Base-by-base conservation (phyloP, 2,329 filamentous ascomycete species). In the Falciphora oryzae region DNA sequence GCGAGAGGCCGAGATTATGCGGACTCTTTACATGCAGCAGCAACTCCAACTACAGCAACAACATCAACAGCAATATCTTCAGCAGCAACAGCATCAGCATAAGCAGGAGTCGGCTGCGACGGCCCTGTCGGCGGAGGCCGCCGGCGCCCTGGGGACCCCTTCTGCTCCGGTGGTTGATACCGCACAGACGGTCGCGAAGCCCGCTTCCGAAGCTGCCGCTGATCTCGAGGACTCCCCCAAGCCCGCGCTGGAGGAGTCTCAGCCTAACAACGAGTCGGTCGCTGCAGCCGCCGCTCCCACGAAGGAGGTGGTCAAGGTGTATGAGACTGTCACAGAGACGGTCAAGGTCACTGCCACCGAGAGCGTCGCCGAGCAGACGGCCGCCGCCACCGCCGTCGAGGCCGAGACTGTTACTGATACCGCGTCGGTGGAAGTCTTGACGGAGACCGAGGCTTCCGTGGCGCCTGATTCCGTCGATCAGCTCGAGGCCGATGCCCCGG, bases 261-360 rank as follows among this genome's bases (percentile, higher is more conserved):
- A 53, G 31, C 56, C 32, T 4, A 28, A 32, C 6, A 22, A 25
- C 10, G 56, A 8, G 38, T 18, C 32, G 8, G 22, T 31, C 27
- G 31, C 53, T 8, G 13, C 10, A 1, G 53, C 50, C 13, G 8
- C 18, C 32, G 35, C 50, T 57, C 25, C 60, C 38, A 67, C 71
- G 64, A 68, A 68, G 65, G 71, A 68, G 64, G 67, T 66, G 4
- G 64, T 70, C 57, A 64, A 64, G 58, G 69, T 71, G 25, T 68
- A 66, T 61, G 66, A 71, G 65, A 71, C 70, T 8, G 66, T 70
- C 22, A 64, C 67, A 2, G 65, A 67, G 64, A 68, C 68, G 8
- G 61, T 69, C 64, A 66, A 67, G 44, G 66, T 63, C 35, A 68
- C 68, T 4, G 65, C 67, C 57, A 67, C 66, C 8, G 61, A 66